These are phyloP conservation scores for Seiridium unicorne DNA, from an alignment of 2,329 filamentous ascomycete genomes.

Conservation along the genomic window DNA sequence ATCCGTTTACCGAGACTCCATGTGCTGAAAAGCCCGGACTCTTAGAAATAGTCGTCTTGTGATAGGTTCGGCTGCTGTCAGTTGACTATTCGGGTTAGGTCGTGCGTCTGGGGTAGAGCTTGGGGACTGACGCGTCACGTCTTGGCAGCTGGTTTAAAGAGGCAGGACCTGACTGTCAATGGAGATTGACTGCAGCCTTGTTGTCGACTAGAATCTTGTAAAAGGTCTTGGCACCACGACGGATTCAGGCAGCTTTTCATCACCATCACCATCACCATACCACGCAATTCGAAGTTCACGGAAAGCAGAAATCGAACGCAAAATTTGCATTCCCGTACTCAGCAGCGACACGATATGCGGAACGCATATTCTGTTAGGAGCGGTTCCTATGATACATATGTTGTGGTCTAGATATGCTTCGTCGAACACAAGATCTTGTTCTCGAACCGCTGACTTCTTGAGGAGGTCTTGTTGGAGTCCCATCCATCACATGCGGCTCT, in stretches of 20 bases:
- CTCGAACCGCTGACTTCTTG: not conserved
- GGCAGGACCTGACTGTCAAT: not conserved
- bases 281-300: too few species aligned
- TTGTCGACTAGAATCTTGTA: too few species aligned
- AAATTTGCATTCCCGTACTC: not conserved
- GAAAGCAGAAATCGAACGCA: not conserved
- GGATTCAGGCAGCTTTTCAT: not conserved
- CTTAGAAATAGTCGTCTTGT: constrained; percentile 1
- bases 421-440: too few species aligned
- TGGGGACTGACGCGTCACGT: not conserved
- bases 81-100: not conserved
- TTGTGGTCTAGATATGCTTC: too few species aligned
- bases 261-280: too few species aligned
- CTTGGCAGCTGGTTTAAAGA: constrained; percentile 4
- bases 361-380: too few species aligned
- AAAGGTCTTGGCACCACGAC: not conserved
- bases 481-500: not conserved
- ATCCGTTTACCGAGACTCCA: not conserved
- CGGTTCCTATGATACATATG: too few species aligned
- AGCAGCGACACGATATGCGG: too few species aligned
- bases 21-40: not conserved
- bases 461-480: not conserved
- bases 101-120: not conserved
- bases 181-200: too few species aligned
- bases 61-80: not conserved